Base-by-base conservation (phyloP, 2,329 filamentous ascomycete species). In the Gnomoniopsis sp. region DNA sequence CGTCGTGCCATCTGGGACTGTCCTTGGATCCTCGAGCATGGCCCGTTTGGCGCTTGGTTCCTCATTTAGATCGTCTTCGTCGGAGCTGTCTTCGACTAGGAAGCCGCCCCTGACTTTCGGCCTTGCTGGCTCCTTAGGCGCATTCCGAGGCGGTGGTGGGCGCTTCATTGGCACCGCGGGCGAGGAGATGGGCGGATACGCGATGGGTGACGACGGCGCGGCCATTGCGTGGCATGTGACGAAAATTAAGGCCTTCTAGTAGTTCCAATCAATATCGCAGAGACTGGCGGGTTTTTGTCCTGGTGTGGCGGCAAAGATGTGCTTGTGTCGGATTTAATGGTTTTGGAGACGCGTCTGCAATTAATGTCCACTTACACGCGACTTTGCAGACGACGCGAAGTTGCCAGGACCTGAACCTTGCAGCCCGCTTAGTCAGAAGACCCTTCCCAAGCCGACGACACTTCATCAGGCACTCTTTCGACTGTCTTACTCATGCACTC, bases 11-110 rank as follows among this genome's bases (percentile, higher is more conserved):
- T 60, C 60, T 3, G 52, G 67, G 62, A 12, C 62, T 65, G 21
- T 68, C 65, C 61, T 54, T 11, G 55, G 58, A 33, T 67, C 68
- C 2, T 71, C 70, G 6, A 77, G 62, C 77, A 79, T 79, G 41
- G 74, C 70, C 61, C 75, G 70, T 65, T 80, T 80, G 2, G 76
- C 65, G 4, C 70, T 71, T 14, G 75, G 76, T 41, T 74, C 72
- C 41, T 56, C 23, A n/a, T 61, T 48, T 51, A 71, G 65, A 43
- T 73, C 68, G 2, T 75, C 73, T 8, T 71, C 69, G 36, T 75
- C 74, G 2, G 72, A 75, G 55, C 74, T 72, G 59, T 78, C 75
- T 54, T 79, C 76, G 38, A 75, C 64, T 3, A 80, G 65, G 61
- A 80, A 80, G 3, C 78, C 77, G 26, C 72, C 72, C 53, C 75